These are phyloP conservation scores for Cyamopsis tetragonoloba DNA, from an alignment of 306 rosid species.

Conservation along the genomic window DNA sequence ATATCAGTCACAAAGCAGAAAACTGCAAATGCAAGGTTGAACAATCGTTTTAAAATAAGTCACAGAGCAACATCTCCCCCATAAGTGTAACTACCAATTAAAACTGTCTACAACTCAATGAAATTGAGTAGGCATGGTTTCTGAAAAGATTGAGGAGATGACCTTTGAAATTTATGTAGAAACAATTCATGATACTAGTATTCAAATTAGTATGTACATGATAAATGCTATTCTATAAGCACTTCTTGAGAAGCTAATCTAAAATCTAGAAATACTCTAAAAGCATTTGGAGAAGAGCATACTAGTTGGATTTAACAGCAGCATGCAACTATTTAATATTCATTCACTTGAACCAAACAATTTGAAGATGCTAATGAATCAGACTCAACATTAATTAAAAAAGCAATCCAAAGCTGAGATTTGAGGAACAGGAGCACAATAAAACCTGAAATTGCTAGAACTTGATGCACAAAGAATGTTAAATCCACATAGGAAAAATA, in stretches of 20 bases:
- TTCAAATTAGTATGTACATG: no score
- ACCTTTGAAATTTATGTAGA: no score
- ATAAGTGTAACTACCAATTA: neutral
- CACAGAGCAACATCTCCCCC: neutral
- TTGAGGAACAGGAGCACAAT: neutral
- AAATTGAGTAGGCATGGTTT: no score
- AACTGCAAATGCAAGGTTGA: neutral
- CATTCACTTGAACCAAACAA: neutral
- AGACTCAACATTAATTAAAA: neutral
- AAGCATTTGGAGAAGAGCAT: no score
- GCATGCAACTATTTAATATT: neutral
- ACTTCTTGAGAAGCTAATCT: no score
- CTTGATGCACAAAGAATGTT: neutral
- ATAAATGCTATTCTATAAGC: no score
- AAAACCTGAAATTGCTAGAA: neutral
- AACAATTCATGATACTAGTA: no score
- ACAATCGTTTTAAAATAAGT: neutral
- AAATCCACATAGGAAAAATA: neutral
- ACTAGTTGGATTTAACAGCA: neutral
- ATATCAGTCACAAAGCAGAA: constrained; percentile 2
- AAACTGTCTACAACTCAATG: constrained; percentile 2
- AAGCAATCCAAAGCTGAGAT: neutral
- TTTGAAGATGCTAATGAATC: neutral
- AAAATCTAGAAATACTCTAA: no score
- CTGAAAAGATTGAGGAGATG: no score